These are phyloP conservation scores for Neopestalotiopsis rosae DNA, from an alignment of 2,329 filamentous ascomycete species.

Conservation along the genomic window DNA sequence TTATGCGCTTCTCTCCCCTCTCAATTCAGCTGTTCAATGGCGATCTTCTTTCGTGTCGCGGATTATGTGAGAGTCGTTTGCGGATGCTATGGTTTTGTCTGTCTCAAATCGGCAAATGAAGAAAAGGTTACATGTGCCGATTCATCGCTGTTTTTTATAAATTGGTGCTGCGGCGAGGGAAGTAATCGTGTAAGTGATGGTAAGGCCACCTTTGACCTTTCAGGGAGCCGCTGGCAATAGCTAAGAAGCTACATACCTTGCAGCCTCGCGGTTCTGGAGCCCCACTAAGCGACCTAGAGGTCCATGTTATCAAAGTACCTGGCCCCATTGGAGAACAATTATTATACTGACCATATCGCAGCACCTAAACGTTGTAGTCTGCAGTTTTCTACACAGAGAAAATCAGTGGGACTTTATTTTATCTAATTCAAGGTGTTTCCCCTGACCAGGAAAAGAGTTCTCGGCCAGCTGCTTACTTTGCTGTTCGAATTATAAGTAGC, in stretches of 20 bases:
- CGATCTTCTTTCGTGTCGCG: neutral
- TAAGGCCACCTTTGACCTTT: conserved; percentile 24
- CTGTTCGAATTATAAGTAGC: no score
- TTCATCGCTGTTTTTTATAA: neutral
- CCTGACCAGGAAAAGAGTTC: no score
- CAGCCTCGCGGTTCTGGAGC: conserved; percentile 10
- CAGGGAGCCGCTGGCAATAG: neutral
- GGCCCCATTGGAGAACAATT: no score
- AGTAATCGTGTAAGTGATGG: neutral
- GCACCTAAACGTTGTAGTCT: no score
- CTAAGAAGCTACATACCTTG: neutral
- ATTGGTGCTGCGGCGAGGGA: neutral
- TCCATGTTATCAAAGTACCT: neutral
- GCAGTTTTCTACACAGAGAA: no score
- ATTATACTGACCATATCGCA: no score
- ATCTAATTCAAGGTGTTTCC: no score
- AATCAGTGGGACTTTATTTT: no score
- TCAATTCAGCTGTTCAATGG: neutral
- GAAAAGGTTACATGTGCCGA: neutral
- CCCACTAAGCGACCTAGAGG: neutral
- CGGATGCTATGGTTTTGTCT: neutral
- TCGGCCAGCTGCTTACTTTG: no score
- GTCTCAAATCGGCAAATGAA: neutral
- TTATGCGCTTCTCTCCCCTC: neutral
- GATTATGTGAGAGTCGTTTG: neutral